phyloP scores from a whole-genome alignment of 495 filamentous ascomycete genomes.

The Aspergillus sparsus region DNA sequence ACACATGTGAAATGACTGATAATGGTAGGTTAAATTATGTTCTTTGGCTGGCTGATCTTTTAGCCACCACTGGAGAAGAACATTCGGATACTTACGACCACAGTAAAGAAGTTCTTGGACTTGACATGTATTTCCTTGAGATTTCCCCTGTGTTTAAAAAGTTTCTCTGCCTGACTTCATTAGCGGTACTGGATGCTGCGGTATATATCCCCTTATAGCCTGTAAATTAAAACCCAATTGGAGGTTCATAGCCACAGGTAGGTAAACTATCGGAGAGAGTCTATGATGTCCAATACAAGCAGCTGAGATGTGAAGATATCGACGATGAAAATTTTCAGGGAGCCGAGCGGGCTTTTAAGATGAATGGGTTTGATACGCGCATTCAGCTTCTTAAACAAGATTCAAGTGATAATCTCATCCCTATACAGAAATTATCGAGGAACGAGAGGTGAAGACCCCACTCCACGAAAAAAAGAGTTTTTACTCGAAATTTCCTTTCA shows the following conservation, averaged over 20 bases:
- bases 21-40: constrained; percentile 75
- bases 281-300: constrained; percentile 19
- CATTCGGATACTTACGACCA: constrained; percentile 58
- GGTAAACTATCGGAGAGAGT: not conserved
- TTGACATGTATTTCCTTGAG: constrained; percentile 66
- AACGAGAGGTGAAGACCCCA: constrained; percentile 29
- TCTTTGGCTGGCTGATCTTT: constrained; percentile 80
- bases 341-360: constrained; percentile 61
- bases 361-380: constrained; percentile 64
- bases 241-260: constrained; percentile 73
- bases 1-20: constrained; percentile 2
- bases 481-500: not conserved
- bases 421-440: constrained; percentile 53
- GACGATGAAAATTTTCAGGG: constrained; percentile 69
- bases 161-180: constrained; percentile 9
- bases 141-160: not conserved
- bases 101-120: constrained; percentile 60
- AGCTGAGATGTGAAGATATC: constrained; percentile 57
- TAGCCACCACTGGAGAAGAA: constrained; percentile 67
- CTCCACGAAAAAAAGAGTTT: no score
- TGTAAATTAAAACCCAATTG: constrained; percentile 65
- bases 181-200: constrained; percentile 82
- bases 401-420: constrained; percentile 57
- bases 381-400: constrained; percentile 63
- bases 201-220: constrained; percentile 88